Evolutionary conservation across 2,329 filamentous ascomycete species (phyloP).

Genomic region (Colletotrichum chlorophyti): DNA sequence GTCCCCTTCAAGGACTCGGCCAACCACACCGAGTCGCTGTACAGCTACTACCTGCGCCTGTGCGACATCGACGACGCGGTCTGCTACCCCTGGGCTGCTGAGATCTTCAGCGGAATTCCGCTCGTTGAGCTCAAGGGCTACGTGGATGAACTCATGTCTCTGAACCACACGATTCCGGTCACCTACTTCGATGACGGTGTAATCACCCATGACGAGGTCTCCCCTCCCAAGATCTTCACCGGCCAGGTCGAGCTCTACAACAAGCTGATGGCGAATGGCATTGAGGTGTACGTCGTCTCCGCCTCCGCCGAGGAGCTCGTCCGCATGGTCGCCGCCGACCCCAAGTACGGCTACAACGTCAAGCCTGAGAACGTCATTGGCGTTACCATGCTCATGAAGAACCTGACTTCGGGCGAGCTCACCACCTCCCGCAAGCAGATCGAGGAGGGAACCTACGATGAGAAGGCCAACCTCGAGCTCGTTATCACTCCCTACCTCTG

Average conservation of each 20-base stretch:
- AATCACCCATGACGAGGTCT: slow-evolving; percentile 37
- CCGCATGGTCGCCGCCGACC: slow-evolving; percentile 52
- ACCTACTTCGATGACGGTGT: slow-evolving; percentile 44
- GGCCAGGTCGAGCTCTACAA: slow-evolving; percentile 52
- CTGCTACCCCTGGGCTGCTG: slow-evolving; percentile 51
- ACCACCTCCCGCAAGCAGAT: slow-evolving; percentile 49
- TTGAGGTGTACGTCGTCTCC: slow-evolving; percentile 49
- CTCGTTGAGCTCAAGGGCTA: slow-evolving; percentile 53
- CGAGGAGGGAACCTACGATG: slow-evolving; percentile 41
- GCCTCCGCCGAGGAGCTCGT: slow-evolving; percentile 52
- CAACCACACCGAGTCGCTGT: slow-evolving; percentile 46
- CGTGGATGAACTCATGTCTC: slow-evolving; percentile 54
- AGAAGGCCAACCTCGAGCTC: slow-evolving; percentile 45
- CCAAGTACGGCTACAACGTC: slow-evolving; percentile 53
- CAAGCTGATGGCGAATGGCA: slow-evolving; percentile 48
- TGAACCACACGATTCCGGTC: slow-evolving; percentile 44
- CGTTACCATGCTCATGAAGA: slow-evolving; percentile 45
- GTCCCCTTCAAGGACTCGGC: slow-evolving; percentile 49
- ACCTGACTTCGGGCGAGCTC: slow-evolving; percentile 35
- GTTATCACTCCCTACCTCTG: slow-evolving; percentile 48
- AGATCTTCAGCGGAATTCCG: slow-evolving; percentile 48
- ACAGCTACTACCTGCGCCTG: slow-evolving; percentile 52
- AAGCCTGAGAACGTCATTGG: slow-evolving; percentile 51
- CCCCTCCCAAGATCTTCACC: slow-evolving; percentile 43
- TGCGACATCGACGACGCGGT: slow-evolving; percentile 48